A percentile compares a stretch with the other conserved stretches of the same genome.
Evolutionary conservation across 108 stramenopile species (phyloP).

Genomic region (Fragilariopsis cylindrus): DNA sequence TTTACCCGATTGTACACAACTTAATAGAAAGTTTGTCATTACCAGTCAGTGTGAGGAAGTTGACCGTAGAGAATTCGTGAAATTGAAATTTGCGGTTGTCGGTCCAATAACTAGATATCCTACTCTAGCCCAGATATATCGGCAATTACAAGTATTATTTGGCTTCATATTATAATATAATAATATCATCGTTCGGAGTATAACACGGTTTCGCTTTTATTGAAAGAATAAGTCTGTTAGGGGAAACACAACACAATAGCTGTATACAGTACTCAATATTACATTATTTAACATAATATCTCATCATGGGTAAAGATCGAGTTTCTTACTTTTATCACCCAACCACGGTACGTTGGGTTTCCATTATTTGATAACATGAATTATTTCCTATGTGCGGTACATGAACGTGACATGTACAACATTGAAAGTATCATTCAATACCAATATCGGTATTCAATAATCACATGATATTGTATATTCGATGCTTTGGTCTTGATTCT

Average conservation of each 20-base stretch:
- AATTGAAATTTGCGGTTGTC: background rate
- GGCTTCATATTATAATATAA: background rate
- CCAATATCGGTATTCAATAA: too few species aligned
- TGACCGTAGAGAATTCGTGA: too few species aligned
- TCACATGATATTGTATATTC: background rate
- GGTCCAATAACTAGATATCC: background rate
- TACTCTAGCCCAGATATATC: background rate
- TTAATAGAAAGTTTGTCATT: background rate
- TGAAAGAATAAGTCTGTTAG: background rate
- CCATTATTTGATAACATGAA: too few species aligned
- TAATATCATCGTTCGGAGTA: background rate
- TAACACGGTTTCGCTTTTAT: background rate
- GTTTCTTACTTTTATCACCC: constrained; percentile 98
- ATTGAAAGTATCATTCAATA: too few species aligned
- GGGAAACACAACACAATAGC: background rate
- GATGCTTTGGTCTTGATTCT: too few species aligned
- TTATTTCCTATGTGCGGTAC: too few species aligned
- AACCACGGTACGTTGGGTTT: constrained; percentile 76
- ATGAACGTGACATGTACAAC: too few species aligned
- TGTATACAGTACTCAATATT: constrained; percentile 3
- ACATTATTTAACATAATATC: background rate
- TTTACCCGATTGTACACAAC: background rate
- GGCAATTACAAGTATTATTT: background rate
- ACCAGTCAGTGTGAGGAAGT: too few species aligned
- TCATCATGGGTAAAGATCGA: constrained; percentile 36